Evolutionary conservation across 1,139 yeast species (phyloP).

Genomic region (Blastobotrys elegans): DNA sequence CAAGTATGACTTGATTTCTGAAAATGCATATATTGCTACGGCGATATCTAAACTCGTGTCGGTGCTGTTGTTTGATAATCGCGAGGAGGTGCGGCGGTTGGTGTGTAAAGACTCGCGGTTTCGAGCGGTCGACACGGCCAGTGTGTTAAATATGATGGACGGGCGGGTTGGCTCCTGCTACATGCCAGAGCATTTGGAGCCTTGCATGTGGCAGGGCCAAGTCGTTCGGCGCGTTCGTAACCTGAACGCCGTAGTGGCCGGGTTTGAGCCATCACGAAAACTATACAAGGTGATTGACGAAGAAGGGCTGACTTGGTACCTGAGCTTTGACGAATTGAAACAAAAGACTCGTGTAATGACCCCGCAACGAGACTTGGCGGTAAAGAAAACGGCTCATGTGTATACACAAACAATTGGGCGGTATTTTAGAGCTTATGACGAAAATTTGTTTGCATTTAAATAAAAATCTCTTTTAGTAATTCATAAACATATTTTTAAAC

Average conservation of each 20-base stretch:
- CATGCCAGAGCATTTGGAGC: conserved; percentile 1
- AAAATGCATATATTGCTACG: conserved; percentile 6
- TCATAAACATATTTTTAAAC: conserved; percentile 6
- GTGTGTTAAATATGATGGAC: background rate
- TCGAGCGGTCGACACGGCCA: background rate
- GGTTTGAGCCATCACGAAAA: background rate
- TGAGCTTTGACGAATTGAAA: conserved; percentile 5
- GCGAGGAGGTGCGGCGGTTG: background rate
- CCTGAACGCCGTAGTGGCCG: background rate
- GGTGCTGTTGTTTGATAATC: conserved; percentile 6
- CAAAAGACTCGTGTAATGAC: conserved; percentile 1
- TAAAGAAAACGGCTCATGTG: background rate
- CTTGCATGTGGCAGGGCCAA: conserved; percentile 5
- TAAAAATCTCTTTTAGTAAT: conserved; percentile 1
- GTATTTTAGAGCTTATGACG: conserved; percentile 7
- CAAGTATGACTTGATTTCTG: conserved; percentile 9
- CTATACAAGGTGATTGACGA: conserved; percentile 7
- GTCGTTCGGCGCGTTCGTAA: conserved; percentile 5
- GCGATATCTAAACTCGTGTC: conserved; percentile 5
- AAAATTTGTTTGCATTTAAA: conserved; percentile 2
- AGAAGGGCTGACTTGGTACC: conserved; percentile 5
- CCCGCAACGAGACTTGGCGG: background rate
- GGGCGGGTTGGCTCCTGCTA: conserved; percentile 3
- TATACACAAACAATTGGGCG: conserved; percentile 3
- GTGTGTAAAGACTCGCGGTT: conserved; percentile 3